These are phyloP conservation scores for Gamarada debralockiae DNA, from an alignment of 495 filamentous ascomycete species.

Conservation along the genomic window DNA sequence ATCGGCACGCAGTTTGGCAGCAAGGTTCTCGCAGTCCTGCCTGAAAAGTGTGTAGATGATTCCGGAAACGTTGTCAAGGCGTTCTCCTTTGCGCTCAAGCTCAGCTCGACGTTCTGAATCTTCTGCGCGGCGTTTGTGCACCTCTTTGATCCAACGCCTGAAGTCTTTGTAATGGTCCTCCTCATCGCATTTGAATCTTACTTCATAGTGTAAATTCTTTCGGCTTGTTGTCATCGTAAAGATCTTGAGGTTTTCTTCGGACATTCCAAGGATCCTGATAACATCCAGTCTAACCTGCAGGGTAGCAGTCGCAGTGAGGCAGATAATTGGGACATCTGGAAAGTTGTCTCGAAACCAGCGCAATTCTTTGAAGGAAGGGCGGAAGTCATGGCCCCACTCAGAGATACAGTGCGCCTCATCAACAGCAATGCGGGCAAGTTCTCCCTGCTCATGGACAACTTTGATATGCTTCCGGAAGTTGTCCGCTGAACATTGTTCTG, in stretches of 20 bases:
- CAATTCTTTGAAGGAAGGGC: slow-evolving; percentile 85
- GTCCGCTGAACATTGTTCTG: slow-evolving; percentile 78
- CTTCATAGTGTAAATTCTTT: slow-evolving; percentile 87
- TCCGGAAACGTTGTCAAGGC: slow-evolving; percentile 65
- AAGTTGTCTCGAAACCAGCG: slow-evolving; percentile 80
- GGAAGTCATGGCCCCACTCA: slow-evolving; percentile 98
- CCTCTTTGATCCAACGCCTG: slow-evolving; percentile 65
- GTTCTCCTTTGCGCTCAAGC: slow-evolving; percentile 44
- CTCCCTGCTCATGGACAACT: slow-evolving; percentile 72
- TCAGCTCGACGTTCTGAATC: slow-evolving; percentile 41
- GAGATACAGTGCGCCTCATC: slow-evolving; percentile 97
- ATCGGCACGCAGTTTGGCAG: slow-evolving; percentile 54
- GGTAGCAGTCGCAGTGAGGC: slow-evolving; percentile 88
- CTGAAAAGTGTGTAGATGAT: slow-evolving; percentile 88
- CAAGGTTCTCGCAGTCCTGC: slow-evolving; percentile 70
- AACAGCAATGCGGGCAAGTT: slow-evolving; percentile 80
- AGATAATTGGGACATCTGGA: slow-evolving; percentile 83
- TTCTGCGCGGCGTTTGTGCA: slow-evolving; percentile 59
- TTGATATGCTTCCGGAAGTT: slow-evolving; percentile 71
- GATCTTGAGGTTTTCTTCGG: slow-evolving; percentile 54
- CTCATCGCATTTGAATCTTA: slow-evolving; percentile 78
- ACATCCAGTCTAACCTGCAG: slow-evolving; percentile 74
- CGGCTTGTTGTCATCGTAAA: slow-evolving; percentile 80
- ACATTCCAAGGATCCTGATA: slow-evolving; percentile 66
- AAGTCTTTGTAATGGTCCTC: slow-evolving; percentile 67